phyloP scores from a whole-genome alignment of 2,329 filamentous ascomycete species.

The Phialophora expanda region DNA sequence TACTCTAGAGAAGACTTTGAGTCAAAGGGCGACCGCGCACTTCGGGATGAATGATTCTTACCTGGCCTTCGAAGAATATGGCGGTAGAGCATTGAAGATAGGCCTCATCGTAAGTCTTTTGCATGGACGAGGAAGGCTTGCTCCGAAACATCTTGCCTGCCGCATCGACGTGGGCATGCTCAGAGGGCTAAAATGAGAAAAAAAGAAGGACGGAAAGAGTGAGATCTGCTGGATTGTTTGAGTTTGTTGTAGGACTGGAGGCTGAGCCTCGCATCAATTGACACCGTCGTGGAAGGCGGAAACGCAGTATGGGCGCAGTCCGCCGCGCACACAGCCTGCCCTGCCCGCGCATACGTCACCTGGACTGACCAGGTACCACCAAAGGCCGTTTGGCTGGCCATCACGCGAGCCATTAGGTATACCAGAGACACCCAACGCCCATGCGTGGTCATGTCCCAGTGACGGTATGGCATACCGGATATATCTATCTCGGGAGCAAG shows the following conservation, averaged over 20 bases:
- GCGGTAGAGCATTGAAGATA: conserved; percentile 94
- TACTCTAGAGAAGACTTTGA: conserved; percentile 64
- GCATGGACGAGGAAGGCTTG: conserved; percentile 73
- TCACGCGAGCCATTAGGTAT: conserved; percentile 9
- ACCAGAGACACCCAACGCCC: not conserved
- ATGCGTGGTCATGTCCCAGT: not conserved
- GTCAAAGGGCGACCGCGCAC: not conserved
- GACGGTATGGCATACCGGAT: not conserved
- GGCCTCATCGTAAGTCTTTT: conserved; percentile 97
- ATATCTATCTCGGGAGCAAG: not conserved
- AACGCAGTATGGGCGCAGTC: conserved; percentile 3
- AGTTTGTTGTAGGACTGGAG: conserved; percentile 4
- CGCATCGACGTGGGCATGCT: conserved; percentile 26
- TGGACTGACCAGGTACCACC: not conserved
- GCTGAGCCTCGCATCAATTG: conserved; percentile 21
- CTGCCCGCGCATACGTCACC: conserved; percentile 22
- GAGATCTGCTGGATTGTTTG: conserved; percentile 1
- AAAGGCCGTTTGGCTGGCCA: conserved; percentile 1
- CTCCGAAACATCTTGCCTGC: conserved; percentile 53
- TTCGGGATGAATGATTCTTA: conserved; percentile 47
- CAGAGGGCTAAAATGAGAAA: conserved; percentile 8
- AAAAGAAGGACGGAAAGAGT: not conserved
- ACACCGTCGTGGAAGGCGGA: conserved; percentile 10
- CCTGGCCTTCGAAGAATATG: conserved; percentile 93
- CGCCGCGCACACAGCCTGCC: conserved; percentile 16